phyloP scores from a whole-genome alignment of 2,329 filamentous ascomycete genomes.

The Stagonosporopsis chrysanthemi region DNA sequence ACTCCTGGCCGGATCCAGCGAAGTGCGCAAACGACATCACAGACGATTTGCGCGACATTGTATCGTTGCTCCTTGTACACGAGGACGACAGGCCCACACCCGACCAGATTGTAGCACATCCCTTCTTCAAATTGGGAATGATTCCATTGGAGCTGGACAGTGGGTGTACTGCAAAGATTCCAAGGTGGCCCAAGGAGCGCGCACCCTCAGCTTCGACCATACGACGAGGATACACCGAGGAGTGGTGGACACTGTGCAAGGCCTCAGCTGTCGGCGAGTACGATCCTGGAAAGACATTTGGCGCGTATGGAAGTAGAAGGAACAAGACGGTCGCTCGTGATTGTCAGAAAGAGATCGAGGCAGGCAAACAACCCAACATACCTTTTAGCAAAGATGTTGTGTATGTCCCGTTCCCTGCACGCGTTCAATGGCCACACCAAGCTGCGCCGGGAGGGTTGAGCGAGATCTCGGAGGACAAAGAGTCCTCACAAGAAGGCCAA shows the following conservation, averaged over 20 bases:
- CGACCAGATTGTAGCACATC: conserved; percentile 79
- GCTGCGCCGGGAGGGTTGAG: conserved; percentile 41
- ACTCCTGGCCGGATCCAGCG: conserved; percentile 77
- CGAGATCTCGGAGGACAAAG: conserved; percentile 52
- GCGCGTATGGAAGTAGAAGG: conserved; percentile 55
- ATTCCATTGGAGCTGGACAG: conserved; percentile 66
- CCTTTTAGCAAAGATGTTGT: conserved; percentile 58
- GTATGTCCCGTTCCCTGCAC: conserved; percentile 56
- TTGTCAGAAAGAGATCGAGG: conserved; percentile 58
- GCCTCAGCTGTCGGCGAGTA: conserved; percentile 59
- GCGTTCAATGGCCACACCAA: conserved; percentile 48
- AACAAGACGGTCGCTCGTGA: conserved; percentile 60
- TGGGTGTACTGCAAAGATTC: conserved; percentile 54
- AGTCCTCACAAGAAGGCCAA: conserved; percentile 48
- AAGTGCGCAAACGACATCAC: conserved; percentile 74
- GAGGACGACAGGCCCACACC: conserved; percentile 77
- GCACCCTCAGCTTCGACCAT: conserved; percentile 54
- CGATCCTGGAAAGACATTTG: conserved; percentile 55
- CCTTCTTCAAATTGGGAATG: conserved; percentile 79
- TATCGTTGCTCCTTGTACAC: conserved; percentile 77
- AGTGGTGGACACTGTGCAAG: conserved; percentile 60
- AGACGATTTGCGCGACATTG: conserved; percentile 77
- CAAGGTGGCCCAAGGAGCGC: conserved; percentile 56
- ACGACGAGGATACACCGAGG: conserved; percentile 58
- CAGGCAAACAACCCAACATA: conserved; percentile 57